Evolutionary conservation across 768 basidiomycete species (phyloP).

Genomic region (Pleurotus platypus): DNA sequence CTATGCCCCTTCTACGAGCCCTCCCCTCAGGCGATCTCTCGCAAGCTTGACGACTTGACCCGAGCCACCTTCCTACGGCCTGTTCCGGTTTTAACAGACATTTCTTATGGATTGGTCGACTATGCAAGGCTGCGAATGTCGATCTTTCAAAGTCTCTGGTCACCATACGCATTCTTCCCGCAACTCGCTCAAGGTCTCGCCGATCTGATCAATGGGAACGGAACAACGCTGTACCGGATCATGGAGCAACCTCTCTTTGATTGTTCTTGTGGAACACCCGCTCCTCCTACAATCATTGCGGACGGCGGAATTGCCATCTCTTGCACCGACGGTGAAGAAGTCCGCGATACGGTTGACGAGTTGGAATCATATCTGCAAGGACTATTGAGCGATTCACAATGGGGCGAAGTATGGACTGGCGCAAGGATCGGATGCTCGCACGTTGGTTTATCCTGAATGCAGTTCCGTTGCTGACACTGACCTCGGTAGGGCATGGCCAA

Average conservation of each 20-base stretch:
- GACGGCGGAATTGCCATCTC: slow-evolving; percentile 13
- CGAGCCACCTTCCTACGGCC: slow-evolving; percentile 13
- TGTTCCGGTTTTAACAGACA: slow-evolving; percentile 13
- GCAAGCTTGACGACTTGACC: slow-evolving; percentile 13
- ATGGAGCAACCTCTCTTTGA: neutral
- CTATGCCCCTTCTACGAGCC: slow-evolving; percentile 20
- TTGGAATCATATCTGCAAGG: slow-evolving; percentile 8
- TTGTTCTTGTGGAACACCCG: neutral
- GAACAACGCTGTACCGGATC: slow-evolving; percentile 11
- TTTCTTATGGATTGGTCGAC: slow-evolving; percentile 20
- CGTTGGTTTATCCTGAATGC: neutral
- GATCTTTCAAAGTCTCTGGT: slow-evolving; percentile 18
- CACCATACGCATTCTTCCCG: slow-evolving; percentile 15
- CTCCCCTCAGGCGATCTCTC: slow-evolving; percentile 12
- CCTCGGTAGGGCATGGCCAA: neutral
- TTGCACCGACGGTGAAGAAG: slow-evolving; percentile 17
- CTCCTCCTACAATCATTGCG: neutral
- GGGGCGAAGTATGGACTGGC: slow-evolving; percentile 15
- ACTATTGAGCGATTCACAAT: slow-evolving; percentile 11
- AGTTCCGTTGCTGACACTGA: neutral
- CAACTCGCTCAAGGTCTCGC: slow-evolving; percentile 17
- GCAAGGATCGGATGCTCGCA: slow-evolving; percentile 16
- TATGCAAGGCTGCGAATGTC: slow-evolving; percentile 12
- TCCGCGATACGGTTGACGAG: slow-evolving; percentile 14
- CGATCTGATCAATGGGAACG: slow-evolving; percentile 22